These are phyloP conservation scores for Diaporthe vexans DNA, from an alignment of 2,329 filamentous ascomycete species.

Conservation along the genomic window DNA sequence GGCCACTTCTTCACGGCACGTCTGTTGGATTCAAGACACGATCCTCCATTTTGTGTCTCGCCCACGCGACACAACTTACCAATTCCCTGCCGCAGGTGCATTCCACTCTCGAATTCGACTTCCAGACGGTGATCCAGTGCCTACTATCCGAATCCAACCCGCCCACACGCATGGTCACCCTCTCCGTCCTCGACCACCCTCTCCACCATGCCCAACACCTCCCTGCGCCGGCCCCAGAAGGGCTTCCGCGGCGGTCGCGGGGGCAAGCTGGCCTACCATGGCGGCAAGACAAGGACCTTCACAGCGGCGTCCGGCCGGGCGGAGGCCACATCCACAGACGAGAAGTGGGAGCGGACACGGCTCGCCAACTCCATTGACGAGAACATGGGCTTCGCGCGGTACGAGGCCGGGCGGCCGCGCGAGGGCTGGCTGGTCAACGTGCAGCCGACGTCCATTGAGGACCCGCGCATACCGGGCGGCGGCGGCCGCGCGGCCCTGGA, in stretches of 20 bases:
- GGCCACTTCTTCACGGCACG: background rate
- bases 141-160: background rate
- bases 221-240: constrained; percentile 72
- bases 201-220: constrained; percentile 71
- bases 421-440: constrained; percentile 96
- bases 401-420: constrained; percentile 85
- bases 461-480: constrained; percentile 85
- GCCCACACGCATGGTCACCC: background rate
- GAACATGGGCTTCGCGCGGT: constrained; percentile 91
- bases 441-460: constrained; percentile 89
- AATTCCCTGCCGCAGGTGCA: background rate
- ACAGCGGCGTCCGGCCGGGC: constrained; percentile 80
- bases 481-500: constrained; percentile 92
- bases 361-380: constrained; percentile 94
- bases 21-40: background rate
- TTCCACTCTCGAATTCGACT: background rate
- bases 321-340: constrained; percentile 91
- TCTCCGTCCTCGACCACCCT: constrained; percentile 4
- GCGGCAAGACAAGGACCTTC: constrained; percentile 81
- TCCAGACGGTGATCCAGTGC: background rate
- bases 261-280: constrained; percentile 79
- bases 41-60: constrained; percentile 18
- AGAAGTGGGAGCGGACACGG: constrained; percentile 88
- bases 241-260: constrained; percentile 69
- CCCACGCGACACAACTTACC: background rate